These are phyloP conservation scores for Picea abies DNA, from an alignment of 83 land plant genomes.

Conservation along the genomic window DNA sequence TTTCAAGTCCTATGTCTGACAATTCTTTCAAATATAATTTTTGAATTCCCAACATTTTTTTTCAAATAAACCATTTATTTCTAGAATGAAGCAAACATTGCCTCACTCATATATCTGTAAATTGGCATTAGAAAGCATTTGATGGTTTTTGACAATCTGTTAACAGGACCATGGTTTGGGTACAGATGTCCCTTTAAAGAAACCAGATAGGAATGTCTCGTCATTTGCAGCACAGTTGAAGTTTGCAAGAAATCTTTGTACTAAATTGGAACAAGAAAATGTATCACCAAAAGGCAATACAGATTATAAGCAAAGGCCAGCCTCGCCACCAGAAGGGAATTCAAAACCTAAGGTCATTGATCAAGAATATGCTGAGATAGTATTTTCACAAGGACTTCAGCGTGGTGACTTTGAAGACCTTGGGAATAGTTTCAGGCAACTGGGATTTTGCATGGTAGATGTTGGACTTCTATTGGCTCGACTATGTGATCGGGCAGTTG, in stretches of 20 bases:
- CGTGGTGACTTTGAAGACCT: constrained; percentile 41
- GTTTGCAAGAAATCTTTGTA: constrained; percentile 22
- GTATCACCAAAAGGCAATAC: constrained; percentile 10
- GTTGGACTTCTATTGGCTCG: constrained; percentile 77
- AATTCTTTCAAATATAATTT: background rate
- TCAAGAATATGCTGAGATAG: constrained; percentile 1
- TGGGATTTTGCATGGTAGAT: constrained; percentile 83
- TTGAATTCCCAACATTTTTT: background rate
- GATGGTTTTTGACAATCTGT: constrained; percentile 2
- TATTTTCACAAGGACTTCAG: background rate
- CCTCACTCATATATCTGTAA: background rate
- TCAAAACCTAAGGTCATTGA: background rate
- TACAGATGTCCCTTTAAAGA: constrained; percentile 91
- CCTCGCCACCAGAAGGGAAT: constrained; percentile 10
- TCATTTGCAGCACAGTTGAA: constrained; percentile 83
- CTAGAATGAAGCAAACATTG: background rate
- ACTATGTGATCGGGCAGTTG: constrained; percentile 72
- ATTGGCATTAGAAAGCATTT: background rate
- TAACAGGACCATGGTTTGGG: constrained; percentile 85
- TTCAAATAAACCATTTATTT: background rate
- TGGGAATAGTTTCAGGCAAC: constrained; percentile 46
- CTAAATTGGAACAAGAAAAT: background rate
- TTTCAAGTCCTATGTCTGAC: background rate
- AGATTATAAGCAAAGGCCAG: constrained; percentile 3
- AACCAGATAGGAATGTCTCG: constrained; percentile 73